Evolutionary conservation across 345 rosid genomes (phyloP), one percentile per base, ranked within the genome.

Genomic region (Cardamine chenopodiifolia): DNA sequence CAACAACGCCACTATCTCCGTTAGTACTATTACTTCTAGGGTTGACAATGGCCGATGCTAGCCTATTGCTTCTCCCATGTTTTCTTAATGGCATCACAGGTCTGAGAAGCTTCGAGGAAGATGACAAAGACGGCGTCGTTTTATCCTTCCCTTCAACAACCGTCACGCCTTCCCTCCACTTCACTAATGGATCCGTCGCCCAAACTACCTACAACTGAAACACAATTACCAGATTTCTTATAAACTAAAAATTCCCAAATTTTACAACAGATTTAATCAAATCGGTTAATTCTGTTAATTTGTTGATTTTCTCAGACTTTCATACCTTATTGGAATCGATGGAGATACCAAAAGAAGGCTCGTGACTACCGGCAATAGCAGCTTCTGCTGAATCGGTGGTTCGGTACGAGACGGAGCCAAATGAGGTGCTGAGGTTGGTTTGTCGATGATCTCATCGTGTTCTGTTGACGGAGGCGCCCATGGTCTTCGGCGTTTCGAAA

Each of bases 161-260:
- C 58, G 79, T 87, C 66, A 86, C 83, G 63, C 89, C 90, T 68
- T 90, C 92, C 76, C 78, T 85, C 97, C 96, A 90, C 49, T 80
- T 83, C 45, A 88, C 88, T 11, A 88, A 80, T 22, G 94, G 85
- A 83, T 91, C 97, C 26, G 90, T 88, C 31, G 91, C 89, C 97
- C 96, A 87, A 40, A 81, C 55, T 39, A 93, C 96, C 70, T 83
- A 83, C 35, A 91, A 84, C 98, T 91, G 86, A 73, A 77, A 40
- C 40, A 63, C 31, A 59, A n/a, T 1, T 23, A 22, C 18, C 45
- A 3, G 14, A 20, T 32, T 39, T 35, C 39, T 50, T 6, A 45
- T 25, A 15, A n/a, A n/a, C n/a, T n/a, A n/a, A n/a, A n/a, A n/a
- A n/a, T n/a, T n/a, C n/a, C n/a, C n/a, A n/a, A n/a, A n/a, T n/a